phyloP scores from a whole-genome alignment of 176 grass and related monocot genomes.

The Oryza australiensis region DNA sequence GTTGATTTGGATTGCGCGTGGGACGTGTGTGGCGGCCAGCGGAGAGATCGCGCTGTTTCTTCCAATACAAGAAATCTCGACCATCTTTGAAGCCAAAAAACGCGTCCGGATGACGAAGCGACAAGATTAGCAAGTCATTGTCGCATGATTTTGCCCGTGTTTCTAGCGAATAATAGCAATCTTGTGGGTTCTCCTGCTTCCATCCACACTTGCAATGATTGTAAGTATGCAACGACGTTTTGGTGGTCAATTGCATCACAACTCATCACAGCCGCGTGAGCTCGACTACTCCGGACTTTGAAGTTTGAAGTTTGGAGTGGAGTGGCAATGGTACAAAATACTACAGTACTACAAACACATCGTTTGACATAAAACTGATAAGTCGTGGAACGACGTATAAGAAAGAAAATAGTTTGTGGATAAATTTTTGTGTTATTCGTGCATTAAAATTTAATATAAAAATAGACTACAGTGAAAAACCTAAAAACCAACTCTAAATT shows the following conservation, averaged over 20 bases:
- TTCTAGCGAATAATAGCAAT: background rate
- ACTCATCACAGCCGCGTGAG: background rate
- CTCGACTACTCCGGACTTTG: background rate
- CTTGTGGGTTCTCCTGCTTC: background rate
- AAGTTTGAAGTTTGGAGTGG: background rate
- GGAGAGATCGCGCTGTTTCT: background rate
- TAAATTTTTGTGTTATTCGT: too few species aligned
- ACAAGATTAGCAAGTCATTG: background rate
- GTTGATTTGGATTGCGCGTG: conserved; percentile 20
- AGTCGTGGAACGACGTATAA: too few species aligned
- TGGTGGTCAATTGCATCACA: background rate
- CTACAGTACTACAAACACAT: too few species aligned
- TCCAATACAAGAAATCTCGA: conserved; percentile 23
- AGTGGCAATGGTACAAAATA: background rate
- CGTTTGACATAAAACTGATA: too few species aligned
- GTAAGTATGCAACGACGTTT: background rate
- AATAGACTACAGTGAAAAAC: too few species aligned
- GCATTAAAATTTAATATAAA: too few species aligned
- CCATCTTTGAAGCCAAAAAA: background rate
- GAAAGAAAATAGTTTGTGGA: too few species aligned
- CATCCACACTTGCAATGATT: background rate
- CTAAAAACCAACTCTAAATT: too few species aligned
- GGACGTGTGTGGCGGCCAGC: background rate
- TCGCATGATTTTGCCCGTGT: background rate
- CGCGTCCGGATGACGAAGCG: conserved; percentile 12